Percentiles rank a stretch among this genome's conserved stretches.
Evolutionary conservation across 495 filamentous ascomycete species (phyloP).

Genomic region (Talaromyces liani): DNA sequence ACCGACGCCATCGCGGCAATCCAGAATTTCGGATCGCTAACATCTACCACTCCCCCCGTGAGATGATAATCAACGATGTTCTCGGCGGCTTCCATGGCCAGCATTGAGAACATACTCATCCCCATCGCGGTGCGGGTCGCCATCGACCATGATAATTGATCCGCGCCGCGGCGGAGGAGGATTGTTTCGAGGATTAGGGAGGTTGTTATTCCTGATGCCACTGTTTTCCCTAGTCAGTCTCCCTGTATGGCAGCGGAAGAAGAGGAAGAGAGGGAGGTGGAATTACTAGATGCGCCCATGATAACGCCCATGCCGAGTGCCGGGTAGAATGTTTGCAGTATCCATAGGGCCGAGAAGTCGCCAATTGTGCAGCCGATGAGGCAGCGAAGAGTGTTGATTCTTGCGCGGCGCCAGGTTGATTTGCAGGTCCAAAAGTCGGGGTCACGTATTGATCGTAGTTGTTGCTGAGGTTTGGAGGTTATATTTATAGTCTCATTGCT

Average conservation of each 20-base stretch:
- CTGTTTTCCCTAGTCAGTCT: too few relatives aligned
- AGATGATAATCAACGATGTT: conserved; percentile 41
- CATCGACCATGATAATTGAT: conserved; percentile 27
- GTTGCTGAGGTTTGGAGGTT: not conserved
- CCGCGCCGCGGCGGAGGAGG: conserved; percentile 31
- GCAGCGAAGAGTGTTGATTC: conserved; percentile 38
- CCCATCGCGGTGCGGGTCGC: conserved; percentile 37
- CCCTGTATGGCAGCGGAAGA: too few relatives aligned
- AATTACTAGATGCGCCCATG: conserved; percentile 32
- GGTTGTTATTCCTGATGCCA: conserved; percentile 35
- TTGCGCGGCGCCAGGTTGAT: conserved; percentile 28
- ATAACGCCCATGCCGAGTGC: conserved; percentile 29
- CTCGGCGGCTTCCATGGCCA: conserved; percentile 39
- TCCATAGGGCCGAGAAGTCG: conserved; percentile 34
- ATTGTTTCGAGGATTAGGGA: conserved; percentile 38
- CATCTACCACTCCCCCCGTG: conserved; percentile 32
- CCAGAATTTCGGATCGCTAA: conserved; percentile 29
- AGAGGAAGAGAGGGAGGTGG: not conserved
- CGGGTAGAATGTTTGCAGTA: conserved; percentile 28
- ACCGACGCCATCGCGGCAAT: conserved; percentile 27
- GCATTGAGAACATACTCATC: conserved; percentile 43
- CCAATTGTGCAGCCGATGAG: conserved; percentile 35
- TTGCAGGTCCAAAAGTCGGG: conserved; percentile 26
- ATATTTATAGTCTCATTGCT: not conserved
- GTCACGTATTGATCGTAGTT: not conserved